A percentile compares a stretch with the other conserved stretches of the same genome.
phyloP scores from a whole-genome alignment of 768 basidiomycete genomes.

The Myochromella boudieri region DNA sequence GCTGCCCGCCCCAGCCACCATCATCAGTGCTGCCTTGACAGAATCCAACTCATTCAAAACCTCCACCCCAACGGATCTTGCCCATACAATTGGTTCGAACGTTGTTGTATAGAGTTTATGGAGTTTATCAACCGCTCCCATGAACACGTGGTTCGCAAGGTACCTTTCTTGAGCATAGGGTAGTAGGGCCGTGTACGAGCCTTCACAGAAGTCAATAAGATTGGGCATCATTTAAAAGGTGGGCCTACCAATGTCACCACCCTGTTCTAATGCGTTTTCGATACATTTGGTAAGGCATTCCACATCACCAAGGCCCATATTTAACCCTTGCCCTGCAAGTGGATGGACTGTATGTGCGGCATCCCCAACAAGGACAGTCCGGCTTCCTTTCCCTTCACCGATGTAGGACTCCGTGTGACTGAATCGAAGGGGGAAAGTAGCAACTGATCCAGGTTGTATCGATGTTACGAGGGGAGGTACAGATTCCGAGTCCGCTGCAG shows the following conservation, averaged over 20 bases:
- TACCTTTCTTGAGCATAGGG: slow-evolving; percentile 84
- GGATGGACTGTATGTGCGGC: slow-evolving; percentile 96
- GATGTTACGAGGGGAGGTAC: slow-evolving; percentile 75
- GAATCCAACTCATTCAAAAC: slow-evolving; percentile 86
- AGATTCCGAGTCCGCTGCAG: slow-evolving; percentile 56
- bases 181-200: slow-evolving; percentile 70
- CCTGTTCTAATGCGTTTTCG: slow-evolving; percentile 50
- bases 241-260: slow-evolving; percentile 80
- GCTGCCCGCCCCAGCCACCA: slow-evolving; percentile 58
- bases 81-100: slow-evolving; percentile 75
- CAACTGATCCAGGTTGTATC: slow-evolving; percentile 71
- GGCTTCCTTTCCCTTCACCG: slow-evolving; percentile 60
- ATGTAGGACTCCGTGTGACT: slow-evolving; percentile 87
- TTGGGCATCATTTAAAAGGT: background rate
- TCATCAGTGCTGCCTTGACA: slow-evolving; percentile 84
- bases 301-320: slow-evolving; percentile 89
- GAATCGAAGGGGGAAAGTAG: slow-evolving; percentile 88
- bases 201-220: slow-evolving; percentile 33
- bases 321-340: slow-evolving; percentile 93
- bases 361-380: slow-evolving; percentile 92
- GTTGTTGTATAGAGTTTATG: slow-evolving; percentile 82
- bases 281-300: slow-evolving; percentile 70
- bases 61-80: slow-evolving; percentile 84
- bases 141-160: slow-evolving; percentile 79
- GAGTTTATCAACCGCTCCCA: slow-evolving; percentile 86